A percentile compares a stretch with the other conserved stretches of the same genome.
Evolutionary conservation across 495 filamentous ascomycete genomes (phyloP).

Genomic region (Aspergillus asperescens): DNA sequence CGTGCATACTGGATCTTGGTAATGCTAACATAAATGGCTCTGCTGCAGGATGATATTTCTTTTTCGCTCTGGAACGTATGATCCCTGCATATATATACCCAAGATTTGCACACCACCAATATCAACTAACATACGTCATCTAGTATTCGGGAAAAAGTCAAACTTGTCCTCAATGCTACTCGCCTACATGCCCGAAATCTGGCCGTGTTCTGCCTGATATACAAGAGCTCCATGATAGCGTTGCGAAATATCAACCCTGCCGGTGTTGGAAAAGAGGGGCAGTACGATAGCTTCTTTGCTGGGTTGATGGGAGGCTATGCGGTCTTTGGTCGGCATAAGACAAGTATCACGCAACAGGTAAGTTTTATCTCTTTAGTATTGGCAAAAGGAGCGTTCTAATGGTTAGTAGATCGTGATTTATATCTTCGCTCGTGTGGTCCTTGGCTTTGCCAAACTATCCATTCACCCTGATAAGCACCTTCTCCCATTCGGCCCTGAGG

Average conservation of each 20-base stretch:
- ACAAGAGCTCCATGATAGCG: constrained; percentile 72
- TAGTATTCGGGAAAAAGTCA: constrained; percentile 71
- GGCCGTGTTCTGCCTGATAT: constrained; percentile 80
- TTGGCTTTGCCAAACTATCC: constrained; percentile 76
- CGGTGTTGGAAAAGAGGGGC: constrained; percentile 58
- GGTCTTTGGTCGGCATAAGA: constrained; percentile 82
- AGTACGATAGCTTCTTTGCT: constrained; percentile 82
- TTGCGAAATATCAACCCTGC: constrained; percentile 58
- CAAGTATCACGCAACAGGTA: constrained; percentile 83
- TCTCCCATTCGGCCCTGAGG: constrained; percentile 38
- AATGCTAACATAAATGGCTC: constrained; percentile 9
- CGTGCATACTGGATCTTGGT: not conserved
- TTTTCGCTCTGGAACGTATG: constrained; percentile 84
- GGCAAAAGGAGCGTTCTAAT: not conserved
- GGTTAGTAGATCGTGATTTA: constrained; percentile 75
- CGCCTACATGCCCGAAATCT: constrained; percentile 88
- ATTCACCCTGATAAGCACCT: constrained; percentile 58
- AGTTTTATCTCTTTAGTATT: not conserved
- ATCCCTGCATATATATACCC: not conserved
- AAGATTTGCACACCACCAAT: not conserved
- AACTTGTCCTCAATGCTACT: constrained; percentile 77
- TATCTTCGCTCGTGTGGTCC: constrained; percentile 85
- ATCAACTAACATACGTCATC: constrained; percentile 10
- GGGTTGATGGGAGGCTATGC: constrained; percentile 86
- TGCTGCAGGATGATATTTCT: constrained; percentile 77